Conservation (phyloP, 306 rosid genomes). For the Citrullus mucosospermus region DNA sequence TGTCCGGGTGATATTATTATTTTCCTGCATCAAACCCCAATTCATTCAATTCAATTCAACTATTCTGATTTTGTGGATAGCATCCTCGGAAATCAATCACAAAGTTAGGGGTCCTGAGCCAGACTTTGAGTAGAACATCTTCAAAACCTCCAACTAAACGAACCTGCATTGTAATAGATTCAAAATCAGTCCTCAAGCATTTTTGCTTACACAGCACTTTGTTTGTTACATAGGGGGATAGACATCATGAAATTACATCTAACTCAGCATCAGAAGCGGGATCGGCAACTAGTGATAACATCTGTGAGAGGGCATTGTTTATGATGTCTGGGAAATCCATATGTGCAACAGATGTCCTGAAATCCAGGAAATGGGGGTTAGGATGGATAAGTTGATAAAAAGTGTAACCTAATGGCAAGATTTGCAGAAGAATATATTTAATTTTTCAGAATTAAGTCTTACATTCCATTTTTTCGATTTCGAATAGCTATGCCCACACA, state of each 20-base stretch:
- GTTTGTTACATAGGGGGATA: background rate
- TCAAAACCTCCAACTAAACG: constrained; percentile 79
- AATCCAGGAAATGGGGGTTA: constrained; percentile 6
- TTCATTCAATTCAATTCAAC: constrained; percentile 22
- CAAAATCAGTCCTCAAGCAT: constrained; percentile 8
- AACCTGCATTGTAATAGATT: constrained; percentile 36
- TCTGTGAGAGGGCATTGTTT: constrained; percentile 51
- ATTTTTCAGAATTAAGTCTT: constrained; percentile 16
- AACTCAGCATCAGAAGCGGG: constrained; percentile 30
- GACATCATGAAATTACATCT: constrained; percentile 30
- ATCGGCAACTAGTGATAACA: constrained; percentile 42
- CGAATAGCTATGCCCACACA: constrained; percentile 73
- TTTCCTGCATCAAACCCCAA: constrained; percentile 64
- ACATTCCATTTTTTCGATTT: constrained; percentile 58
- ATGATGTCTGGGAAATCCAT: constrained; percentile 72
- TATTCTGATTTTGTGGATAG: constrained; percentile 13
- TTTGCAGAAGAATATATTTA: constrained; percentile 1
- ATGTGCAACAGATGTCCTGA: constrained; percentile 71
- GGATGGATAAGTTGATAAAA: background rate
- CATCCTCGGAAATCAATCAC: constrained; percentile 25
- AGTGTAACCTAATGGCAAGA: constrained; percentile 5
- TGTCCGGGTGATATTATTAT: constrained; percentile 16
- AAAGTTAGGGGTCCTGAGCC: constrained; percentile 34
- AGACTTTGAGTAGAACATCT: constrained; percentile 52
- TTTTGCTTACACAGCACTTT: background rate